phyloP scores from a whole-genome alignment of 176 grass and related monocot genomes.

The Puccinellia tenuiflora region DNA sequence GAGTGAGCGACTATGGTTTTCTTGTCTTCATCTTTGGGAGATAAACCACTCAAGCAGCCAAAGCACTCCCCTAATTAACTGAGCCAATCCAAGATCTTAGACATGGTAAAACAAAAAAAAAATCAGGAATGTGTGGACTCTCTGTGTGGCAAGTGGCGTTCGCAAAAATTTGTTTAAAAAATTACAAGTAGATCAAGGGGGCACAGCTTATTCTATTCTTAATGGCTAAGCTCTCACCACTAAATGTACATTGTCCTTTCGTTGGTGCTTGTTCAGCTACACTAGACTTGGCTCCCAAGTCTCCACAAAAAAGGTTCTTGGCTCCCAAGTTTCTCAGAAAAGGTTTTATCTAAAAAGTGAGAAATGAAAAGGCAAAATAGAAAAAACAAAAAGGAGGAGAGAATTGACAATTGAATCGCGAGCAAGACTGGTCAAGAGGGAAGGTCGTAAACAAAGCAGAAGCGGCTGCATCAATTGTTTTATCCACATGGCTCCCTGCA shows the following conservation, averaged over 20 bases:
- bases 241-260: too few relatives aligned
- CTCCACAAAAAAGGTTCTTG: background rate
- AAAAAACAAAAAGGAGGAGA: background rate
- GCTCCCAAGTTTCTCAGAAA: background rate
- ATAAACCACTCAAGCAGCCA: background rate
- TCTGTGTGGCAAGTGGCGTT: background rate
- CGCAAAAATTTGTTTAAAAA: background rate
- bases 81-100: background rate
- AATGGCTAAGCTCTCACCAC: constrained; percentile 1
- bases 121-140: too few relatives aligned
- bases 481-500: background rate
- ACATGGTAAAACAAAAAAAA: too few relatives aligned
- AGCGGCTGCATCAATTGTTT: background rate
- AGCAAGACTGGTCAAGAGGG: too few relatives aligned
- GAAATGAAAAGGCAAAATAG: background rate
- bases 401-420: background rate
- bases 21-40: background rate
- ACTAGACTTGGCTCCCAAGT: background rate
- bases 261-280: too few relatives aligned
- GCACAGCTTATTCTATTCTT: background rate
- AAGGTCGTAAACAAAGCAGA: background rate
- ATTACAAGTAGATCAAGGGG: background rate
- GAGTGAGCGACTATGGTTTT: background rate
- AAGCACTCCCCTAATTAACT: background rate
- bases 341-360: background rate